phyloP scores from a whole-genome alignment of 208 protist species.

The Crithidia sp. region DNA sequence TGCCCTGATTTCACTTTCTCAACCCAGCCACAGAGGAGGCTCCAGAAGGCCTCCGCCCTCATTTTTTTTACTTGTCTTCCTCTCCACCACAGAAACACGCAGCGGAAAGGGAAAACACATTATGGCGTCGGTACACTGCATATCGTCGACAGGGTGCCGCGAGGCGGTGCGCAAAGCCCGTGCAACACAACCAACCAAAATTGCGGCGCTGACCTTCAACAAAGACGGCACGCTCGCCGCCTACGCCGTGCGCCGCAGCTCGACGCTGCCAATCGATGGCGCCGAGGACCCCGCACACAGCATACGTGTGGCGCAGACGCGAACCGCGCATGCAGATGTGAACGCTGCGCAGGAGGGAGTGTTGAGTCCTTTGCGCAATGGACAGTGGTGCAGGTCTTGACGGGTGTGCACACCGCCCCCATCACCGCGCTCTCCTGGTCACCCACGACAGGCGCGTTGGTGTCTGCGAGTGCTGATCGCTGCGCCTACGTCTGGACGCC shows the following conservation, averaged over 20 bases:
- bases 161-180: too few relatives aligned
- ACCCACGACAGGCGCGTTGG: constrained; percentile 16
- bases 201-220: constrained; percentile 24
- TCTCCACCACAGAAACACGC: too few relatives aligned
- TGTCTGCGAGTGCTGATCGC: constrained; percentile 22
- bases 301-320: constrained; percentile 7
- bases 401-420: constrained; percentile 15
- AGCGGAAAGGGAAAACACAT: too few relatives aligned
- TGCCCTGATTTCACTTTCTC: too few relatives aligned
- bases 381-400: constrained; percentile 11
- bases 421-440: constrained; percentile 30
- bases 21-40: too few relatives aligned
- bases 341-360: neutral
- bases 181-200: neutral
- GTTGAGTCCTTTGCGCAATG: constrained; percentile 9
- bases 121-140: neutral
- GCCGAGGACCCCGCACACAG: constrained; percentile 10
- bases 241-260: constrained; percentile 22
- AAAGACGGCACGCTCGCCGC: constrained; percentile 9
- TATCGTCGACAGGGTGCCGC: neutral
- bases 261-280: constrained; percentile 3
- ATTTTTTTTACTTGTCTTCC: neutral
- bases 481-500: constrained; percentile 26
- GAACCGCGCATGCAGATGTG: neutral
- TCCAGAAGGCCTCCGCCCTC: neutral